A percentile compares a stretch with the other conserved stretches of the same genome.
Evolutionary conservation across 495 filamentous ascomycete genomes (phyloP).

Genomic region (Zalerion maritima): DNA sequence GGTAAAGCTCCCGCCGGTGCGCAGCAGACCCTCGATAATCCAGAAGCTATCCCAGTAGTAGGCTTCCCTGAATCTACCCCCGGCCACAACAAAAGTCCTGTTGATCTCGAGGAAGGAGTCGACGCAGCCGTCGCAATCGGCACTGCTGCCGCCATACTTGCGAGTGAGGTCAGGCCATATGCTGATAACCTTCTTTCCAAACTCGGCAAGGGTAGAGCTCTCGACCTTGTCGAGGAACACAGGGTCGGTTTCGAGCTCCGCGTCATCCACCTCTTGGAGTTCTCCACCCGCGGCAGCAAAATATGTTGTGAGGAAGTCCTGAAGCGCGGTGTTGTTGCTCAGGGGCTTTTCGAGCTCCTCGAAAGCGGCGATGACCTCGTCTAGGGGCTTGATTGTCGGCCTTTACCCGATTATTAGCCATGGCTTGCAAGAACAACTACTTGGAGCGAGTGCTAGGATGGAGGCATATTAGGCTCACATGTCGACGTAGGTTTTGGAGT

Average conservation of each 20-base stretch:
- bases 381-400: constrained; percentile 28
- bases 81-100: constrained; percentile 36
- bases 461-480: too few species aligned
- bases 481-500: constrained; percentile 39
- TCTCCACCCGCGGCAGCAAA: constrained; percentile 33
- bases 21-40: constrained; percentile 34
- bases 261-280: constrained; percentile 25
- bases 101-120: constrained; percentile 37
- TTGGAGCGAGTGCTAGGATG: too few species aligned
- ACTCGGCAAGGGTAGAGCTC: constrained; percentile 29
- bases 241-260: constrained; percentile 24
- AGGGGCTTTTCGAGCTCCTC: constrained; percentile 26
- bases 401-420: constrained; percentile 14
- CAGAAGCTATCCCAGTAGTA: constrained; percentile 42
- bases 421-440: background rate
- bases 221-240: constrained; percentile 27
- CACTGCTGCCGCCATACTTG: constrained; percentile 21
- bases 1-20: constrained; percentile 32
- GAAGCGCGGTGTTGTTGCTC: constrained; percentile 32
- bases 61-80: constrained; percentile 34
- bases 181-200: constrained; percentile 30
- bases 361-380: constrained; percentile 30
- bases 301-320: constrained; percentile 26
- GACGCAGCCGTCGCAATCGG: constrained; percentile 27
- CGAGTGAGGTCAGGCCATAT: constrained; percentile 38